phyloP scores from a whole-genome alignment of 257 asterid species.

The Knoxia roxburghii region DNA sequence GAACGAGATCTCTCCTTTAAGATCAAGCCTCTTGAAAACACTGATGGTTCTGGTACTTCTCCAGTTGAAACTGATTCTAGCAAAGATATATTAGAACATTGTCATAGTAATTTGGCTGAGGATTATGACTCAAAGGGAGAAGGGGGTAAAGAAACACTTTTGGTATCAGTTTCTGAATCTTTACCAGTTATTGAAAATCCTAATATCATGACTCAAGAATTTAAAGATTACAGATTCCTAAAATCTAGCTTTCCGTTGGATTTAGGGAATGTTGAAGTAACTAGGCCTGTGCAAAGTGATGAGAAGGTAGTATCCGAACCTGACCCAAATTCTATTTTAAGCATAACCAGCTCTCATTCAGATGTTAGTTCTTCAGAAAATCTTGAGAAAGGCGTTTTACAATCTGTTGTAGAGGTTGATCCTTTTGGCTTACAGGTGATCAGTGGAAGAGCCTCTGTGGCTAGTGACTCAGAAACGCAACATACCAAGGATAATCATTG shows the following conservation, averaged over 20 bases:
- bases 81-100: neutral
- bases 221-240: conserved; percentile 21
- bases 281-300: conserved; percentile 19
- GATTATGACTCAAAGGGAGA: conserved; percentile 8
- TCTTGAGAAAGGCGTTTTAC: conserved; percentile 10
- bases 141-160: conserved; percentile 5
- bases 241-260: conserved; percentile 30
- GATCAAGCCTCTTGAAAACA: conserved; percentile 19
- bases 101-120: conserved; percentile 10
- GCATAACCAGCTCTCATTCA: conserved; percentile 16
- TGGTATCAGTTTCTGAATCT: conserved; percentile 14
- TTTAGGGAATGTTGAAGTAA: conserved; percentile 26
- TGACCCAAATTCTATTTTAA: conserved; percentile 15
- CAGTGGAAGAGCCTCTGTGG: conserved; percentile 4
- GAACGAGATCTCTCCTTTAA: conserved; percentile 26
- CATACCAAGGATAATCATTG: neutral
- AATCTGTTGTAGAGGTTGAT: conserved; percentile 13
- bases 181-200: conserved; percentile 19
- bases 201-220: conserved; percentile 20
- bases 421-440: conserved; percentile 6
- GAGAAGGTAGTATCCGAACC: conserved; percentile 18
- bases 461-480: conserved; percentile 8
- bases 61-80: conserved; percentile 24
- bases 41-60: conserved; percentile 21
- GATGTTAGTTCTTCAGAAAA: conserved; percentile 17